phyloP scores from a whole-genome alignment of 495 filamentous ascomycete species.

The Podospora appendiculata region DNA sequence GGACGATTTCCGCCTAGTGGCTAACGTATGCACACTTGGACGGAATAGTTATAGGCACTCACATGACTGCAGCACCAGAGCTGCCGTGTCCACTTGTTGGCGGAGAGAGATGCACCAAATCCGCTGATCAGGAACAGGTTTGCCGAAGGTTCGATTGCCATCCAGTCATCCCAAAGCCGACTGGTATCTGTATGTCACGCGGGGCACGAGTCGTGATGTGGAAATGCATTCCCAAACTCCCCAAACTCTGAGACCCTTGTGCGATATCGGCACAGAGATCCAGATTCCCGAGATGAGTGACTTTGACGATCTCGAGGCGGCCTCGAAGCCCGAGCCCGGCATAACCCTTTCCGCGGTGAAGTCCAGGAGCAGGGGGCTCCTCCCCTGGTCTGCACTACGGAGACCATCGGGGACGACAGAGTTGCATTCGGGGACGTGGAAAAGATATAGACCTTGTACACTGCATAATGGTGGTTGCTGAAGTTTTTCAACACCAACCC shows the following conservation, averaged over 20 bases:
- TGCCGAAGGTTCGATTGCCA: not conserved
- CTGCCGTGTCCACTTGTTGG: constrained; percentile 2
- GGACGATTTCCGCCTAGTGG: too few species aligned
- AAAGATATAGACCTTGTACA: not conserved
- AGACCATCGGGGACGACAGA: constrained; percentile 5
- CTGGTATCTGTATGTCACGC: not conserved
- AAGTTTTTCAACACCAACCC: not conserved
- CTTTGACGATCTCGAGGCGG: not conserved
- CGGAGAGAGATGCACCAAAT: constrained; percentile 4
- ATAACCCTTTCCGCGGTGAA: not conserved
- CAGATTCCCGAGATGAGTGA: constrained; percentile 5
- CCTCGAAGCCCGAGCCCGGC: not conserved
- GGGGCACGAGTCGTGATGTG: not conserved
- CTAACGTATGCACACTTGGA: too few species aligned
- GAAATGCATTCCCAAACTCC: not conserved
- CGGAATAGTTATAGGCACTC: too few species aligned
- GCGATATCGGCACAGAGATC: not conserved
- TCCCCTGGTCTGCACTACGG: not conserved
- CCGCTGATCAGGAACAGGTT: constrained; percentile 9
- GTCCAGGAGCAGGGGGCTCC: too few species aligned
- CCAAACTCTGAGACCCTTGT: not conserved
- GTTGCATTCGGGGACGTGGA: constrained; percentile 9
- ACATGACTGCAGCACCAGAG: not conserved
- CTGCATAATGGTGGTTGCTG: not conserved
- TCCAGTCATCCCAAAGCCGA: not conserved